phyloP scores from a whole-genome alignment of 768 basidiomycete species.

The Tephrocybe rancida region DNA sequence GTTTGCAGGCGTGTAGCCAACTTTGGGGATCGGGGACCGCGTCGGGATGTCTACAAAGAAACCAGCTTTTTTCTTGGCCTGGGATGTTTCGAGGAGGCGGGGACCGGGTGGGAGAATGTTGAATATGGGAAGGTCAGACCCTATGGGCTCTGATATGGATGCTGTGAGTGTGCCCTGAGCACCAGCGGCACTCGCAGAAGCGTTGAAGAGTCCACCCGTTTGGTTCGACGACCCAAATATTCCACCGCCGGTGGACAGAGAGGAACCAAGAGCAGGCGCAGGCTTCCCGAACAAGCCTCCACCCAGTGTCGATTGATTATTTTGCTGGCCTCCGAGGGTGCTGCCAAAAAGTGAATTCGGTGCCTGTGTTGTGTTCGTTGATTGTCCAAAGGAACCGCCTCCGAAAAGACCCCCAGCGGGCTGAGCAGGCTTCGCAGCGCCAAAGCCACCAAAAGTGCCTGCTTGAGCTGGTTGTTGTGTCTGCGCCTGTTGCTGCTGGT shows the following conservation, averaged over 20 bases:
- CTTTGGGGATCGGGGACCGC: slow-evolving; percentile 68
- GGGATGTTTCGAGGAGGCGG: slow-evolving; percentile 59
- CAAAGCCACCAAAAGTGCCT: slow-evolving; percentile 37
- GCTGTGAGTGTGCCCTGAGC: slow-evolving; percentile 70
- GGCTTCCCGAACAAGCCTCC: slow-evolving; percentile 50
- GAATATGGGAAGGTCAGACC: slow-evolving; percentile 71
- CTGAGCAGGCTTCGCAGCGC: slow-evolving; percentile 44
- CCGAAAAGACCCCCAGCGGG: slow-evolving; percentile 39
- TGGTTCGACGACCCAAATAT: slow-evolving; percentile 44
- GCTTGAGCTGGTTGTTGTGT: slow-evolving; percentile 37
- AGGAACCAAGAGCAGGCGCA: slow-evolving; percentile 47
- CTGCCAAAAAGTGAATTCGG: slow-evolving; percentile 51
- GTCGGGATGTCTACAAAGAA: slow-evolving; percentile 80
- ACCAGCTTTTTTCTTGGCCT: slow-evolving; percentile 73
- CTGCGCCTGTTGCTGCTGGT: slow-evolving; percentile 20
- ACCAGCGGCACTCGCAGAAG: slow-evolving; percentile 43
- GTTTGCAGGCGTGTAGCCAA: slow-evolving; percentile 67
- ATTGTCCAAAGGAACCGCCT: slow-evolving; percentile 34
- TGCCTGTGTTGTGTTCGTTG: slow-evolving; percentile 28
- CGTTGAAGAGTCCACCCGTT: slow-evolving; percentile 35
- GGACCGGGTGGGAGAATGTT: slow-evolving; percentile 75
- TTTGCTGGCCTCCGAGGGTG: slow-evolving; percentile 47
- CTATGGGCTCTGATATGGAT: slow-evolving; percentile 87
- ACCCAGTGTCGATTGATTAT: slow-evolving; percentile 43
- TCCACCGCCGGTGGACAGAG: slow-evolving; percentile 42